Percentiles rank a stretch among this genome's conserved stretches.
These are phyloP conservation scores for Penicillium sp. DNA, from an alignment of 2,329 filamentous ascomycete species.

Conservation along the genomic window DNA sequence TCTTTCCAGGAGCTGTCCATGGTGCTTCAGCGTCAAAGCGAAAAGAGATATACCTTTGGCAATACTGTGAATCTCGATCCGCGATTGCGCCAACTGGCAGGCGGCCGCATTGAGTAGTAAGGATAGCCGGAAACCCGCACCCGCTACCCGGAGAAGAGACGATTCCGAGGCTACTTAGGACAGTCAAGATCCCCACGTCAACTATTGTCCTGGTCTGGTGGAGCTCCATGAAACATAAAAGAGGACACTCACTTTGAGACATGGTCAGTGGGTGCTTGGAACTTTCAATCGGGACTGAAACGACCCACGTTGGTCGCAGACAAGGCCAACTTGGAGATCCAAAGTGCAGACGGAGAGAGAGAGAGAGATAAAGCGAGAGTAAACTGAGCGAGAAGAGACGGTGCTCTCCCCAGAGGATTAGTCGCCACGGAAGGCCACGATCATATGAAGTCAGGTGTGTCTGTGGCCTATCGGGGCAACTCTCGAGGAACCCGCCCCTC, in stretches of 20 bases:
- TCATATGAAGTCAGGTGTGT: slow-evolving; percentile 1
- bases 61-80: slow-evolving; percentile 38
- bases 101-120: slow-evolving; percentile 39
- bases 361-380: neutral
- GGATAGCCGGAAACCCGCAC: slow-evolving; percentile 36
- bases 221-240: too few relatives aligned
- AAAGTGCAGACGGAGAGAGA: neutral
- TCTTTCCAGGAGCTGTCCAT: slow-evolving; percentile 28
- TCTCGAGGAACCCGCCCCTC: neutral
- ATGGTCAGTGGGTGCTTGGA: slow-evolving; percentile 2
- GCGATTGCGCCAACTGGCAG: slow-evolving; percentile 35
- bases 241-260: slow-evolving; percentile 7
- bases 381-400: neutral
- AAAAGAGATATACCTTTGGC: slow-evolving; percentile 39
- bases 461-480: neutral
- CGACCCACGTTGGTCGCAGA: too few relatives aligned
- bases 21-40: slow-evolving; percentile 36
- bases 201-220: too few relatives aligned
- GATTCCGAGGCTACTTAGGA: slow-evolving; percentile 12
- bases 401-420: neutral
- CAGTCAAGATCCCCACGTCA: too few relatives aligned
- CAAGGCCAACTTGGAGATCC: too few relatives aligned
- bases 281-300: too few relatives aligned
- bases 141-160: slow-evolving; percentile 20
- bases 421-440: slow-evolving; percentile 1